Percentiles rank a stretch among this genome's conserved stretches.
These are phyloP conservation scores for Podila epigama DNA, from an alignment of 192 early-diverging fungal species.

Conservation along the genomic window DNA sequence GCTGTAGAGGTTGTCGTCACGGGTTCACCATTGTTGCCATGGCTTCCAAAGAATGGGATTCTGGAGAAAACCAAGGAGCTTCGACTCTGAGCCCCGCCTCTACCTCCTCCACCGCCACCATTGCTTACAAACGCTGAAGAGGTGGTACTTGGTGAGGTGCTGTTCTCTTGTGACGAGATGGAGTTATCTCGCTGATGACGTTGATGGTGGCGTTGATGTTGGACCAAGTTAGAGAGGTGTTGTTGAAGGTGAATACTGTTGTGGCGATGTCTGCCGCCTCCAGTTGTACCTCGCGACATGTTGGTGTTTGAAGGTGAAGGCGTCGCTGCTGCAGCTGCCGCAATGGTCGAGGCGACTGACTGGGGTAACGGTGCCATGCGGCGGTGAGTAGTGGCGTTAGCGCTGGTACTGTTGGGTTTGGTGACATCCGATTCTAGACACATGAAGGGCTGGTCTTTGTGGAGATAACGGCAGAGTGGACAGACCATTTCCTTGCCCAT, in stretches of 20 bases:
- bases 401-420: no score
- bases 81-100: not conserved
- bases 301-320: not conserved
- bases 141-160: not conserved
- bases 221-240: conserved; percentile 31
- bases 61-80: not conserved
- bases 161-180: not conserved
- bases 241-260: conserved; percentile 44
- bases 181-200: not conserved
- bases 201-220: conserved; percentile 28
- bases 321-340: not conserved
- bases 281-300: not conserved
- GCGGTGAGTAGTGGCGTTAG: no score
- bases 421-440: conserved; percentile 8
- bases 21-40: no score
- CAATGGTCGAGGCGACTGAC: not conserved
- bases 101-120: not conserved
- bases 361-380: no score
- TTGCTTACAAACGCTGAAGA: not conserved
- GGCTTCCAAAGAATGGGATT: not conserved
- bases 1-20: not conserved
- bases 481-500: conserved; percentile 50
- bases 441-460: conserved; percentile 50
- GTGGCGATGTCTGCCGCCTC: conserved; percentile 6
- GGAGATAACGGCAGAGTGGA: conserved; percentile 39